phyloP scores from a whole-genome alignment of 306 rosid species.

The Pachyrhizus erosus region DNA sequence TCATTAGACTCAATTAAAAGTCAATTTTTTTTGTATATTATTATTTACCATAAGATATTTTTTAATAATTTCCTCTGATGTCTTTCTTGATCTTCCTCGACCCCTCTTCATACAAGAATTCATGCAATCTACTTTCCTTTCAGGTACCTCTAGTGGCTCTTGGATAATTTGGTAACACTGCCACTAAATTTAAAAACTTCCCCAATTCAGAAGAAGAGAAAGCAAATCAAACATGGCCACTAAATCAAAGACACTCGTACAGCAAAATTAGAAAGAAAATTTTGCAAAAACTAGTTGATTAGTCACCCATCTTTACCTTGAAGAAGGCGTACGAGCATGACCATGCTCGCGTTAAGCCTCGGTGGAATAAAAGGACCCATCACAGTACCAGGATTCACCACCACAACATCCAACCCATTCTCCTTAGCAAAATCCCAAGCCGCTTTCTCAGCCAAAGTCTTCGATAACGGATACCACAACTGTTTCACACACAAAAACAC shows the following conservation, averaged over 20 bases:
- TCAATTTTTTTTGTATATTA: background rate
- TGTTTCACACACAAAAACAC: slow-evolving; percentile 42
- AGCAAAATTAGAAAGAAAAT: slow-evolving; percentile 5
- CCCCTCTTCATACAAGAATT: background rate
- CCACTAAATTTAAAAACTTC: background rate
- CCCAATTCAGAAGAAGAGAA: background rate
- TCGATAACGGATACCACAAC: slow-evolving; percentile 93
- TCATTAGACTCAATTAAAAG: background rate
- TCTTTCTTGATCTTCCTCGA: background rate
- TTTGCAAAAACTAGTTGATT: background rate
- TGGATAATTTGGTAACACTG: background rate
- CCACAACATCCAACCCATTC: slow-evolving; percentile 87
- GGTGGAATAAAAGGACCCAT: slow-evolving; percentile 86
- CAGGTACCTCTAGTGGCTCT: too few species aligned
- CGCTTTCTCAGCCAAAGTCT: slow-evolving; percentile 87
- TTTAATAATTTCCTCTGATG: background rate
- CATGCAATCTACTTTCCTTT: background rate
- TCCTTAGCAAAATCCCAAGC: slow-evolving; percentile 88
- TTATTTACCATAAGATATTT: background rate
- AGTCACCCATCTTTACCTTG: slow-evolving; percentile 57
- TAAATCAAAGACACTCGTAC: background rate
- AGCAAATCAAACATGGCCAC: background rate
- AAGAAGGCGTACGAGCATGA: slow-evolving; percentile 76
- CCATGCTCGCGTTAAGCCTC: slow-evolving; percentile 83
- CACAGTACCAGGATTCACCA: slow-evolving; percentile 90